Conservation (phyloP, 257 asterid genomes). For the Solanum bulbocastanum region DNA sequence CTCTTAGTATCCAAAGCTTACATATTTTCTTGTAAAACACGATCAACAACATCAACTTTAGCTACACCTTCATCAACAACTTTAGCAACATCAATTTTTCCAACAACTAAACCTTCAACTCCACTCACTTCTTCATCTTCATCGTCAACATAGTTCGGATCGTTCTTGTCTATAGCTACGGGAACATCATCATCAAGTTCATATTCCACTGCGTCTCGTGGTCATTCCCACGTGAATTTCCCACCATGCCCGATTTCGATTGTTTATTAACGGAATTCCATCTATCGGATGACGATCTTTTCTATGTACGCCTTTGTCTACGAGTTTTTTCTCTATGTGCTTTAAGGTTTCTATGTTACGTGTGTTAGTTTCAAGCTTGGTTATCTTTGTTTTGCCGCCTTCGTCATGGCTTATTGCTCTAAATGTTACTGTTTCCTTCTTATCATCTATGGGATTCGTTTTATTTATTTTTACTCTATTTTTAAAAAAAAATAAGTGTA, state of each 20-base stretch:
- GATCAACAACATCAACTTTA: neutral
- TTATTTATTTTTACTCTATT: neutral
- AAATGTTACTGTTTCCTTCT: conserved; percentile 26
- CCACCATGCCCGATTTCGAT: neutral
- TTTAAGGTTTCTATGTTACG: neutral
- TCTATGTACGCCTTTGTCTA: neutral
- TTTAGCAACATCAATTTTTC: neutral
- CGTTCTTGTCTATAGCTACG: neutral
- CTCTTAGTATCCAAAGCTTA: too few relatives aligned
- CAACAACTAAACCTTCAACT: neutral
- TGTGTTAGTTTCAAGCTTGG: neutral
- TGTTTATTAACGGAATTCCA: neutral
- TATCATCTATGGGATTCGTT: conserved; percentile 20
- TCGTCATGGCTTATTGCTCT: conserved; percentile 26
- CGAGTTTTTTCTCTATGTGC: neutral
- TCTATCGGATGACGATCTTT: neutral
- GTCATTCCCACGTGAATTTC: neutral
- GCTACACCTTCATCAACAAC: neutral
- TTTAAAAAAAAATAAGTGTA: neutral
- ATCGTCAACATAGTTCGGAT: neutral
- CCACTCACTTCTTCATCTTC: neutral
- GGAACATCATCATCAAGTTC: too few relatives aligned
- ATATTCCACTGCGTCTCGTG: neutral
- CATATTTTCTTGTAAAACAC: too few relatives aligned
- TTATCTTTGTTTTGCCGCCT: conserved; percentile 24